phyloP scores from a whole-genome alignment of 768 basidiomycete genomes.

The Russula earlei region DNA sequence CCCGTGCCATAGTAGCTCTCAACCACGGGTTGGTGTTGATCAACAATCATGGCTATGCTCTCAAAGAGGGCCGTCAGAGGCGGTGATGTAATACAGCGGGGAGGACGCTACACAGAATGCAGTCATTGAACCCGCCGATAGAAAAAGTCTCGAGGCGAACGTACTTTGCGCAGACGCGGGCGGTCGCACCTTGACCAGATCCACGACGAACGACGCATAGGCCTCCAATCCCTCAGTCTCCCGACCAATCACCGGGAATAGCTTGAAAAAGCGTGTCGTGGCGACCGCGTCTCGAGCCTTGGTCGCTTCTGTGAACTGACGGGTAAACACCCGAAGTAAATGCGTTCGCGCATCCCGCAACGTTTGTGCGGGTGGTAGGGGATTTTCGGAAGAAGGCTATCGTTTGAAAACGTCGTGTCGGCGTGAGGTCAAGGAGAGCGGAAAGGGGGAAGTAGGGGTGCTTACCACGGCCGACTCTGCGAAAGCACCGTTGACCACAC shows the following conservation, averaged over 20 bases:
- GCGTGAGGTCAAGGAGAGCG: neutral
- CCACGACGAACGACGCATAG: conserved; percentile 89
- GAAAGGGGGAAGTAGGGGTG: neutral
- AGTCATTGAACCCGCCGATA: conserved; percentile 10
- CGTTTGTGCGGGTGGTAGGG: conserved; percentile 77
- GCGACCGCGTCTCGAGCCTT: conserved; percentile 71
- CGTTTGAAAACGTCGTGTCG: neutral
- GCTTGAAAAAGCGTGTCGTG: conserved; percentile 90
- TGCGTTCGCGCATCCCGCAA: conserved; percentile 64
- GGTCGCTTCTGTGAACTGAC: conserved; percentile 79
- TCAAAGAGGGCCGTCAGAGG: conserved; percentile 89
- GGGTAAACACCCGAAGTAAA: conserved; percentile 67
- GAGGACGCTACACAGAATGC: conserved; percentile 63
- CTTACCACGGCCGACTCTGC: conserved; percentile 77
- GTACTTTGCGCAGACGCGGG: conserved; percentile 78
- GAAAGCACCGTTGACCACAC: conserved; percentile 75
- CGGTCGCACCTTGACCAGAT: conserved; percentile 71
- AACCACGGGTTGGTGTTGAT: conserved; percentile 95
- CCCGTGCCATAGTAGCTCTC: conserved; percentile 95
- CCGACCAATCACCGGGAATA: conserved; percentile 94
- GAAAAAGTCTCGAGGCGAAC: conserved; percentile 12
- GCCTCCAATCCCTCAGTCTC: conserved; percentile 85
- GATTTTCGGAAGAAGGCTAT: conserved; percentile 86
- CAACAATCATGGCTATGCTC: conserved; percentile 89
- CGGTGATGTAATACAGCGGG: conserved; percentile 83